These are phyloP conservation scores for Taxillus chinensis DNA, from an alignment of 164 flowering plant genomes.

Conservation along the genomic window DNA sequence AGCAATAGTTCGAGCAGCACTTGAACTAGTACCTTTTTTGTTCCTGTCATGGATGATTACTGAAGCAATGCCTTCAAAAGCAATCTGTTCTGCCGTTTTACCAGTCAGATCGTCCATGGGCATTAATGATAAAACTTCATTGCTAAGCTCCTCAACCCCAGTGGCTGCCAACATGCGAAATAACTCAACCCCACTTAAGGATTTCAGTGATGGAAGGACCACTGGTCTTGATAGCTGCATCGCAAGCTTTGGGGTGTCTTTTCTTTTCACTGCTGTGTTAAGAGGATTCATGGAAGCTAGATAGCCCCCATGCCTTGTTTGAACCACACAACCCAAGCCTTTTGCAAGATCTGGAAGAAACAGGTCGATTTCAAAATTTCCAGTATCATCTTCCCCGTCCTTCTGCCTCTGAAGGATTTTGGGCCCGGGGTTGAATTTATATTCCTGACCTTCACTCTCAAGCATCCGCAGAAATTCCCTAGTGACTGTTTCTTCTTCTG, in stretches of 20 bases:
- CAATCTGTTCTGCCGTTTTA: conserved; percentile 86
- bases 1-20: conserved; percentile 69
- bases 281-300: conserved; percentile 73
- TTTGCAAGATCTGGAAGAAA: conserved; percentile 74
- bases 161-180: conserved; percentile 60
- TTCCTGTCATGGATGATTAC: conserved; percentile 79
- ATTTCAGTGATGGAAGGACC: conserved; percentile 30
- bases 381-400: conserved; percentile 19
- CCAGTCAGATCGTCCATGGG: conserved; percentile 73
- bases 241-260: conserved; percentile 78
- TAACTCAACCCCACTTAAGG: conserved; percentile 52
- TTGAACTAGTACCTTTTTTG: conserved; percentile 88
- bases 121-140: conserved; percentile 44
- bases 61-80: conserved; percentile 92
- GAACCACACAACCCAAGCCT: conserved; percentile 78
- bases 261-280: conserved; percentile 36
- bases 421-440: conserved; percentile 16
- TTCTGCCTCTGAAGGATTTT: conserved; percentile 18
- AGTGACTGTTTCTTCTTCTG: conserved; percentile 85
- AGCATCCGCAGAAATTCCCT: conserved; percentile 85
- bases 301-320: conserved; percentile 87
- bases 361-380: conserved; percentile 28
- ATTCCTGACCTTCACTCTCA: conserved; percentile 27
- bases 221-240: conserved; percentile 80
- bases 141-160: conserved; percentile 55